Percentiles rank a stretch among this genome's conserved stretches.
These are phyloP conservation scores for Eimeria tenella DNA, from an alignment of 169 alveolate species.

Conservation along the genomic window DNA sequence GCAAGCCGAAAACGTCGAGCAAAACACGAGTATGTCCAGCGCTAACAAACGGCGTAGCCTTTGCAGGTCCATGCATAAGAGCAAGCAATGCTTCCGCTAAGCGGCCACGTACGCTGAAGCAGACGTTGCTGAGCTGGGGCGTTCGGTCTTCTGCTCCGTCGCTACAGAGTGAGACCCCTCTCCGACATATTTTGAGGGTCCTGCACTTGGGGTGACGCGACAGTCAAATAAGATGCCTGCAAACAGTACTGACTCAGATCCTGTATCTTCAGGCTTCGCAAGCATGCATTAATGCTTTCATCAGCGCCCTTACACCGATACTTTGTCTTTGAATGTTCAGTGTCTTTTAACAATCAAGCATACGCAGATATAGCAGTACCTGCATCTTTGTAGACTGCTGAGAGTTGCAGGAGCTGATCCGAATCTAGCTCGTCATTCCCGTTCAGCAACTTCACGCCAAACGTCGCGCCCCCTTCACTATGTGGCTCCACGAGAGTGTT, in stretches of 20 bases:
- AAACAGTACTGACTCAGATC: neutral
- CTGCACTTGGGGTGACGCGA: conserved; percentile 33
- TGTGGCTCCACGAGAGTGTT: neutral
- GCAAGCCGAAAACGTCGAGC: neutral
- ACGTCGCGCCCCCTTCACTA: neutral
- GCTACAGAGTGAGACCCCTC: neutral
- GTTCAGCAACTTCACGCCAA: neutral
- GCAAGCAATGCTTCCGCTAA: no score
- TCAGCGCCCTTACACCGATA: neutral
- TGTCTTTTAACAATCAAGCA: neutral
- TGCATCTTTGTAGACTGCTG: conserved; percentile 64
- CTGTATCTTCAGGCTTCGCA: neutral
- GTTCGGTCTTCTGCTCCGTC: neutral
- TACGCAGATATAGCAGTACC: neutral
- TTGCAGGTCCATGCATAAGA: no score
- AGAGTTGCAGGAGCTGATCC: conserved; percentile 44
- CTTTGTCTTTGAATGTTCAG: neutral
- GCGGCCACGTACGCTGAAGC: no score
- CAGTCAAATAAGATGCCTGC: conserved; percentile 66
- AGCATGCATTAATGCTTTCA: neutral
- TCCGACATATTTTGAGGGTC: neutral
- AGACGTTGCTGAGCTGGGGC: neutral
- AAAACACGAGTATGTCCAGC: no score
- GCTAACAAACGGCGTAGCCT: no score
- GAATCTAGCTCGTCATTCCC: neutral